Base-by-base conservation (phyloP, 805 yeast genomes). In the Hagleromyces aurorensis region DNA sequence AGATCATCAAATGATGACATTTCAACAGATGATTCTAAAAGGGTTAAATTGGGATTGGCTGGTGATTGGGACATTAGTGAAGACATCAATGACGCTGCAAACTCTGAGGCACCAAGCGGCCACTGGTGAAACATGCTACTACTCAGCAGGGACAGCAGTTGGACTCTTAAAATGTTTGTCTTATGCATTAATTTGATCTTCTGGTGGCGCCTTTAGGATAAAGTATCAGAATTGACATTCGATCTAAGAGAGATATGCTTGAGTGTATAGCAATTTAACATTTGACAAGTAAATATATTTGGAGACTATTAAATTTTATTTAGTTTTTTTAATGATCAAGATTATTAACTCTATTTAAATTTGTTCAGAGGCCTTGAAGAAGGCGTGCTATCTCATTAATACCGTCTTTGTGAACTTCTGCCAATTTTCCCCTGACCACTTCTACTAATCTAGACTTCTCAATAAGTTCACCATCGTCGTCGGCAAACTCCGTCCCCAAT, bases 401-500 rank as follows among this genome's bases (percentile, higher is more conserved):
- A 24, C 84, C 85, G 38, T 67, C 76, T 25, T 50, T 41, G 28
- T 52, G 52, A 35, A 69, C 58, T 52, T 75, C 78, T 3, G 67
- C 61, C 23, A 77, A 56, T 50, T 70, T 71, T 3, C 64, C 57
- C 47, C 70, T 64, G 30, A 77, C 67, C 34, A 60, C 65, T 5
- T 47, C 55, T 18, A 80, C 74, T 26, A 87, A 61, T 23, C 80
- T 72, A 3, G 63, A 73, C n/a, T 73, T 58, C 27, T 68, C 64
- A 19, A 89, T 69, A 29, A 86, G 64, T 43, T 75, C 87, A 40
- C 98, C 98, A 49, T 86, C 93, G 52, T 80, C 87, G 41, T 83
- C 77, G 26, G 75, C 72, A 46, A 80, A 87, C 45, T 91, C 95
- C 47, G 83, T 84, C 32, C 96, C 95, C 39, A 91, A 70, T 38